Percentiles rank a stretch among this genome's conserved stretches.
These are phyloP conservation scores for Leishmania lainsoni DNA, from an alignment of 208 protist species.

Conservation along the genomic window DNA sequence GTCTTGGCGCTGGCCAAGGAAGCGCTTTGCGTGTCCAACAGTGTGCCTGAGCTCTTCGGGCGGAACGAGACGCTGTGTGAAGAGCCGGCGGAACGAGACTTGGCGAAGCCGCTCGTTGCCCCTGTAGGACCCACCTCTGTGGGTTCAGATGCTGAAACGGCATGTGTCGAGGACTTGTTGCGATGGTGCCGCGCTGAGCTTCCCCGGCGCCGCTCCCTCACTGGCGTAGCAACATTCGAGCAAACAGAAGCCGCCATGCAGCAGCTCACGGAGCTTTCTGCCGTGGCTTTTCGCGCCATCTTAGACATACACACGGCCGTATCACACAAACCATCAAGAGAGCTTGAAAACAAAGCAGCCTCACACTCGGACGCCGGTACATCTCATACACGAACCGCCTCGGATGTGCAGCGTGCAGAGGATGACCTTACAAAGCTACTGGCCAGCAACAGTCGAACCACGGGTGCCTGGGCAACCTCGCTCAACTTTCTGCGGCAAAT, in stretches of 20 bases:
- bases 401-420: neutral
- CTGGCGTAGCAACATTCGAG: neutral
- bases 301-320: neutral
- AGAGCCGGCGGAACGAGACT: neutral
- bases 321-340: neutral
- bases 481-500: constrained; percentile 12
- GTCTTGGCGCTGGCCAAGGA: neutral
- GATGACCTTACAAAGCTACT: neutral
- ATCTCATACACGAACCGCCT: neutral
- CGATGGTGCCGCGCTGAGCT: constrained; percentile 9
- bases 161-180: neutral
- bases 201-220: neutral
- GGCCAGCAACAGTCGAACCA: neutral
- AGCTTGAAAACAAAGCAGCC: neutral
- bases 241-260: neutral
- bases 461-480: constrained; percentile 5
- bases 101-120: neutral
- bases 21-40: neutral
- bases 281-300: neutral
- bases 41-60: neutral
- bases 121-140: neutral
- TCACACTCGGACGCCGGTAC: neutral
- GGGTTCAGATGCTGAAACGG: neutral
- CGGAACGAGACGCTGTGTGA: neutral
- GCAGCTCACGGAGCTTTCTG: neutral